These are phyloP conservation scores for Paraphoma chrysanthemicola DNA, from an alignment of 2,329 filamentous ascomycete species.

Conservation along the genomic window DNA sequence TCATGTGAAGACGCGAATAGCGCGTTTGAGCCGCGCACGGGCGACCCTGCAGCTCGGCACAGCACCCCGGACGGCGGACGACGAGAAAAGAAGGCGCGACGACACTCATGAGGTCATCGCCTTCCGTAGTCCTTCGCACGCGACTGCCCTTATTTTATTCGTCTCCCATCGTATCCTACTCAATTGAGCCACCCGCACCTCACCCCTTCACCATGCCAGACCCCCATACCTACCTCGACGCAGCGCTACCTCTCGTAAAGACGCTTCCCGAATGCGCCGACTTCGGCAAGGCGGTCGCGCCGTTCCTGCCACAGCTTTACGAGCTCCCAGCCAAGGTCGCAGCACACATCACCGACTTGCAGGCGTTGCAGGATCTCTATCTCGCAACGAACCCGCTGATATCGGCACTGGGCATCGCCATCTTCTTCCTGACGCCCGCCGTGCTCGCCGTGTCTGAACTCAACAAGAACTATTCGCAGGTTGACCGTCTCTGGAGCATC, in stretches of 20 bases:
- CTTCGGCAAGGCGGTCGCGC: conserved; percentile 75
- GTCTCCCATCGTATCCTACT: neutral
- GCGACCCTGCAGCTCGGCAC: conserved; percentile 1
- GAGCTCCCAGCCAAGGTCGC: conserved; percentile 54
- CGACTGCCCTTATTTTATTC: neutral
- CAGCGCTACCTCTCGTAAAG: conserved; percentile 72
- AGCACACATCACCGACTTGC: conserved; percentile 65
- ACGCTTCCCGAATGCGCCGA: conserved; percentile 77
- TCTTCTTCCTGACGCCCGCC: conserved; percentile 73
- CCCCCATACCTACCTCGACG: conserved; percentile 29
- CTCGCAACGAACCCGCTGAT: conserved; percentile 85
- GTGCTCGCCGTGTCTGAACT: conserved; percentile 81
- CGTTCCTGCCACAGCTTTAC: conserved; percentile 73
- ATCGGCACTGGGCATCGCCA: conserved; percentile 72
- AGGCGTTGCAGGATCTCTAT: conserved; percentile 75
- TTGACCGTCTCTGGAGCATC: conserved; percentile 91
- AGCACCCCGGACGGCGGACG: neutral
- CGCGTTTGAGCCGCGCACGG: conserved; percentile 28
- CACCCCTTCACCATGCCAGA: conserved; percentile 53
- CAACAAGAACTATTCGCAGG: conserved; percentile 96
- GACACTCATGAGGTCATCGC: conserved; percentile 37
- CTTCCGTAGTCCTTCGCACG: neutral
- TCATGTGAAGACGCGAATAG: conserved; percentile 48
- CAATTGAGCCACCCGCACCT: neutral
- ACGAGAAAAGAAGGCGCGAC: conserved; percentile 8